Base-by-base conservation (phyloP, 805 yeast genomes). In the Monosporozyma unispora region DNA sequence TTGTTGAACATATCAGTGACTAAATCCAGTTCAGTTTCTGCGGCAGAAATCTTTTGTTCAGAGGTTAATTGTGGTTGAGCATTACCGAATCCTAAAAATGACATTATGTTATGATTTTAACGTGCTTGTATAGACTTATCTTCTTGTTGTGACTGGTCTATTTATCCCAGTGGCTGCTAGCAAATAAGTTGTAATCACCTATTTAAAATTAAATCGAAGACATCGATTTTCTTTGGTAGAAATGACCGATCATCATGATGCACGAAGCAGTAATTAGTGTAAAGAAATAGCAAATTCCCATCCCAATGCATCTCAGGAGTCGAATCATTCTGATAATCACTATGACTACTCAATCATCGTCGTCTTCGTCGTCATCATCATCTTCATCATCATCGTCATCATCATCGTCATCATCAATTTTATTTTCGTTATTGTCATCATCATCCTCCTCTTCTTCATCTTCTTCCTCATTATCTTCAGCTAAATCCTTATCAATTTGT, bases 1-100 rank as follows among this genome's bases (percentile, higher is more conserved):
- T 82, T 78, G 79, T 91, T 91, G 80, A 91, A 91, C 97, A 91
- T 89, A 59, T 93, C 96, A 38, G 97, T 90, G 59, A 91, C 96
- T 82, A 93, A 84, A 69, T 91, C 99, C 57, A 91, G 78, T 70
- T 91, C 99, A 50, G 96, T 87, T 72, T 91, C 98, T 47, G 99
- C 99, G 57, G 96, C 96, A 62, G 77, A 77, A 53, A 86, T 75
- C 68, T 86, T 86, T 67, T 84, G 89, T 55, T 82, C 84, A 39
- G 88, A 77, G 23, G 84, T 74, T 55, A 81, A 63, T 66, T 82
- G 87, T 55, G 91, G 90, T 57, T 84, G 76, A 52, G 79, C 76
- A 54, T 83, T 84, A 56, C 90, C 90, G 56, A 86, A 75, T 60
- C 91, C 91, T 64, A 85, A 76, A 63, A 79, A 78, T 44, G 82